Conservation (phyloP, 345 rosid genomes). For the Noccaea caerulescens region DNA sequence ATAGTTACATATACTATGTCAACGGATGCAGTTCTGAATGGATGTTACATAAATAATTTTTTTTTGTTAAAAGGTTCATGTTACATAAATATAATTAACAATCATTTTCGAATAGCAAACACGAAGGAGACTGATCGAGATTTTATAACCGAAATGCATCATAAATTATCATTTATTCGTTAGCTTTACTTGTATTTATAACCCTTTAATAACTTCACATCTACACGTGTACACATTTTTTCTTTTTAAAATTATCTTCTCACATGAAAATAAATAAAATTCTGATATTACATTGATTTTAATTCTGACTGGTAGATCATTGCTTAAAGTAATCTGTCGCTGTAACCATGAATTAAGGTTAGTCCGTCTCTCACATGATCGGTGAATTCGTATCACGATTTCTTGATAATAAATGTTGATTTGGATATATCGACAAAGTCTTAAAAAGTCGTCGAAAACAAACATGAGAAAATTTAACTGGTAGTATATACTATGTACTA, state of each 20-base stretch:
- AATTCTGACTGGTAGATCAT: background rate
- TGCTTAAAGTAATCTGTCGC: constrained; percentile 21
- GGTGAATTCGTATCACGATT: background rate
- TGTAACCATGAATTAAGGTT: background rate
- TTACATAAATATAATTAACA: constrained; percentile 22
- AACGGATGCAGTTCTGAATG: background rate
- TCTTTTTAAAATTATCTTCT: background rate
- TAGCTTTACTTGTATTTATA: constrained; percentile 5
- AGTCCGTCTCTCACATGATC: constrained; percentile 15
- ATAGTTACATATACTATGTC: background rate
- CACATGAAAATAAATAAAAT: background rate
- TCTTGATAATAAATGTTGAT: no score
- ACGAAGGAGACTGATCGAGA: constrained; percentile 26
- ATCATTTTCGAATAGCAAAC: constrained; percentile 33
- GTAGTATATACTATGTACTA: no score
- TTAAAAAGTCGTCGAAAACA: background rate
- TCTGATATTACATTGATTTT: background rate
- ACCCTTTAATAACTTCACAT: constrained; percentile 14
- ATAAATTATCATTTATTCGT: background rate
- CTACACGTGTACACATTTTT: constrained; percentile 22
- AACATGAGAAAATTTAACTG: background rate
- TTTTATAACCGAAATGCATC: constrained; percentile 18
- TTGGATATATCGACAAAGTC: background rate
- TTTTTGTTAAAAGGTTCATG: no score
- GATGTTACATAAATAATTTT: no score